These are phyloP conservation scores for Eutrema salsugineum DNA, from an alignment of 441 rosid species.

Conservation along the genomic window DNA sequence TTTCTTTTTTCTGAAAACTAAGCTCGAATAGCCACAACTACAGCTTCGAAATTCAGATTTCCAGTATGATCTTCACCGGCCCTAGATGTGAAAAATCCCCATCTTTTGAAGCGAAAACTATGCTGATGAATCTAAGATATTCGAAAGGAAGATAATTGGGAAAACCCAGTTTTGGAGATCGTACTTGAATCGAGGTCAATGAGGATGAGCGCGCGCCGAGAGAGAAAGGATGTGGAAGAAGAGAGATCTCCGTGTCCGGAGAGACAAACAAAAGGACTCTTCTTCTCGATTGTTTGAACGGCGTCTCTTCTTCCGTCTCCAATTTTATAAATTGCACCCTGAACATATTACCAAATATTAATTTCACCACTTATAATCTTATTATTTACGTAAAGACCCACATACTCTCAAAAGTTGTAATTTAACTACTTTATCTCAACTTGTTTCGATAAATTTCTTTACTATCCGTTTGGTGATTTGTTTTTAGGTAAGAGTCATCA, in stretches of 20 bases:
- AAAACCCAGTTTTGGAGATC: background rate
- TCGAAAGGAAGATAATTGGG: background rate
- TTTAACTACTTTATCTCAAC: background rate
- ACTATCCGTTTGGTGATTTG: background rate
- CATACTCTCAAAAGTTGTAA: background rate
- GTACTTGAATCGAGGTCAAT: background rate
- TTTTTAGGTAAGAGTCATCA: background rate
- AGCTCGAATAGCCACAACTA: background rate
- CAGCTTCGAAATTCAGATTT: background rate
- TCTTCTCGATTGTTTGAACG: conserved; percentile 9
- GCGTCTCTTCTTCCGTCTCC: conserved; percentile 24
- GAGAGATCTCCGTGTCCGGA: conserved; percentile 23
- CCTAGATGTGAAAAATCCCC: conserved; percentile 5
- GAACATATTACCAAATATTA: background rate
- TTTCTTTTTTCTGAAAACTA: background rate
- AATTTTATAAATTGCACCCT: background rate
- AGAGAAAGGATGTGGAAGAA: background rate
- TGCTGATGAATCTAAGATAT: background rate
- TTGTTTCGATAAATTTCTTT: background rate
- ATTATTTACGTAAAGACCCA: background rate
- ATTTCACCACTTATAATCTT: background rate
- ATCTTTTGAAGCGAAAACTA: background rate
- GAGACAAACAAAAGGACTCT: background rate
- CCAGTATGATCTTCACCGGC: conserved; percentile 5
- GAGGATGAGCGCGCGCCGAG: conserved; percentile 14